Evolutionary conservation across 805 yeast species (phyloP).

Genomic region (Ogataea ramenticola): DNA sequence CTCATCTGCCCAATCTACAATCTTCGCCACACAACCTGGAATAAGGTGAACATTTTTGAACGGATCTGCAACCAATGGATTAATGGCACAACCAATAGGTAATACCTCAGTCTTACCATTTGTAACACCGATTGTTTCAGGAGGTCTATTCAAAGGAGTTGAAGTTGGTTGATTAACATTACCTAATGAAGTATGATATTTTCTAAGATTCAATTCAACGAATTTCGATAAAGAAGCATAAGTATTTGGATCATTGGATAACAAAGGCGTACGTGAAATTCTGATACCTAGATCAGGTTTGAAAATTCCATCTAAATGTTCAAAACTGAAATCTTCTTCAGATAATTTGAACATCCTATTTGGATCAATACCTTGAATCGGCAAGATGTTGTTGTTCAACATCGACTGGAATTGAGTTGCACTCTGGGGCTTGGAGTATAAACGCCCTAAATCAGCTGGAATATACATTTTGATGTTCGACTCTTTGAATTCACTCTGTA

Average conservation of each 20-base stretch:
- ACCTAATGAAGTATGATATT: slow-evolving; percentile 28
- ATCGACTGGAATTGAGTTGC: slow-evolving; percentile 20
- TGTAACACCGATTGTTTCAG: slow-evolving; percentile 24
- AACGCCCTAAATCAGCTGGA: slow-evolving; percentile 22
- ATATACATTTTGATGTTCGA: slow-evolving; percentile 22
- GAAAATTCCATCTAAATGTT: slow-evolving; percentile 24
- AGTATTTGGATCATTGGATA: slow-evolving; percentile 38
- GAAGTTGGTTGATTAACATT: slow-evolving; percentile 21
- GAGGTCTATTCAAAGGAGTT: slow-evolving; percentile 28
- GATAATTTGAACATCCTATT: slow-evolving; percentile 22
- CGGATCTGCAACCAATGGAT: slow-evolving; percentile 46
- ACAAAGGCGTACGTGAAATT: slow-evolving; percentile 29
- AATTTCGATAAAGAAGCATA: slow-evolving; percentile 47
- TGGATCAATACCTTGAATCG: slow-evolving; percentile 28
- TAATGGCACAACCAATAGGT: slow-evolving; percentile 46
- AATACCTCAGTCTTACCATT: slow-evolving; percentile 26
- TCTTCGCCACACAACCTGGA: slow-evolving; percentile 41
- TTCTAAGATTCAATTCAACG: slow-evolving; percentile 34
- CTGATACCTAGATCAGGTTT: slow-evolving; percentile 24
- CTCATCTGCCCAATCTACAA: slow-evolving; percentile 11
- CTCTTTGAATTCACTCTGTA: too few species aligned
- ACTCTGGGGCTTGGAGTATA: slow-evolving; percentile 16
- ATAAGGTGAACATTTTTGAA: slow-evolving; percentile 44
- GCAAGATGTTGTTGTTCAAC: slow-evolving; percentile 22
- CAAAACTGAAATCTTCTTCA: slow-evolving; percentile 25